phyloP scores from a whole-genome alignment of 208 protist genomes.

The Crithidia mellificae region DNA sequence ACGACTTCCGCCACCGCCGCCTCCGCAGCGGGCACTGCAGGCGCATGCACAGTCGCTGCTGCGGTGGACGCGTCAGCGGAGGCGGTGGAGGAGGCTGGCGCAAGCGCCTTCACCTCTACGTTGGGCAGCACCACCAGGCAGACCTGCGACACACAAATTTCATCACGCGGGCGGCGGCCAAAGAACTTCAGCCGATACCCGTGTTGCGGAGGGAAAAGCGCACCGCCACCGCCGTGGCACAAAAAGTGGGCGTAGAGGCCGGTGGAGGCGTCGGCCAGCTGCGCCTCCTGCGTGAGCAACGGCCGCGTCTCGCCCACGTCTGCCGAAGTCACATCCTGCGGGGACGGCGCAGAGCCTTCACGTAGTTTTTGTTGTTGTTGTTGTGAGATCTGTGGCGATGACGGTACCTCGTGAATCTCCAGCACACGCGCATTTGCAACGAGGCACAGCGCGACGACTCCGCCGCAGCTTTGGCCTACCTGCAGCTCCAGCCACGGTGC shows the following conservation, averaged over 20 bases:
- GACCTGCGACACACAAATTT: conserved; percentile 2
- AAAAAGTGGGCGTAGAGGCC: conserved; percentile 22
- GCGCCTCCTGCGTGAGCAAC: conserved; percentile 30
- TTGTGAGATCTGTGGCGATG: neutral
- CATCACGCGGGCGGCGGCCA: conserved; percentile 2
- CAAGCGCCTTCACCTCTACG: neutral
- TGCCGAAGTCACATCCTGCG: too few species aligned
- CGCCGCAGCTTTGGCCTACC: neutral
- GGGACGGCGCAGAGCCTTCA: too few species aligned
- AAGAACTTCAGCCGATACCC: conserved; percentile 30
- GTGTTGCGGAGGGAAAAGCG: conserved; percentile 13
- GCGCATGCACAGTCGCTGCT: too few species aligned
- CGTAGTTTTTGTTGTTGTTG: too few species aligned
- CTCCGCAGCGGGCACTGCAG: too few species aligned
- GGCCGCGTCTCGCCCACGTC: neutral
- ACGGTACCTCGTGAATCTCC: conserved; percentile 22
- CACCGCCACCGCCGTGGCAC: conserved; percentile 17
- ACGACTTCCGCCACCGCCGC: neutral
- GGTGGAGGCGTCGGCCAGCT: conserved; percentile 8
- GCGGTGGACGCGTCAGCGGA: neutral
- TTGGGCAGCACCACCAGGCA: conserved; percentile 10
- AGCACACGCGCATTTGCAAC: conserved; percentile 27
- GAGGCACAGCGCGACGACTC: conserved; percentile 31
- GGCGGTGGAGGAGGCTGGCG: neutral
- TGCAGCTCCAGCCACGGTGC: conserved; percentile 22